A percentile compares a stretch with the other conserved stretches of the same genome.
These are phyloP conservation scores for Benincasa hispida DNA, from an alignment of 306 rosid species.

Conservation along the genomic window DNA sequence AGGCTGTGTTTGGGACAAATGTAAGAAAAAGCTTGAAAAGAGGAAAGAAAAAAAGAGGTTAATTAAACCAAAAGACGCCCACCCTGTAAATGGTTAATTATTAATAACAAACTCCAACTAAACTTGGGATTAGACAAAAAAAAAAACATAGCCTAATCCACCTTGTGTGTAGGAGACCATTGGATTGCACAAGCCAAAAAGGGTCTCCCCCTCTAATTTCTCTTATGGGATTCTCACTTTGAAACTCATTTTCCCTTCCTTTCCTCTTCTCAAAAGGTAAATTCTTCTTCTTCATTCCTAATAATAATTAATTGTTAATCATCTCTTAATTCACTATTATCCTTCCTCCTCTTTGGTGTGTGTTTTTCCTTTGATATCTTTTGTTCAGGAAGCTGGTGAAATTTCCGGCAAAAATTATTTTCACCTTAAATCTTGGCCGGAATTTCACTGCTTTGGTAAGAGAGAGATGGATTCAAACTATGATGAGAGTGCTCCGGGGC, in stretches of 20 bases:
- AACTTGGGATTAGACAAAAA: conserved; percentile 8
- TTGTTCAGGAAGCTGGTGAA: not conserved
- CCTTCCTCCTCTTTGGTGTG: no score
- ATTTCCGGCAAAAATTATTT: not conserved
- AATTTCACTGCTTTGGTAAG: conserved; percentile 5
- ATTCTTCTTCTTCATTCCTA: not conserved
- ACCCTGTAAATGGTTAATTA: conserved; percentile 23
- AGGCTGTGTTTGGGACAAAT: not conserved
- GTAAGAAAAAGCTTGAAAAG: not conserved
- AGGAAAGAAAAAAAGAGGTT: not conserved
- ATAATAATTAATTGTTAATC: no score
- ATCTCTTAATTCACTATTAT: no score
- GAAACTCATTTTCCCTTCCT: not conserved
- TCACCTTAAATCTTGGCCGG: conserved; percentile 17
- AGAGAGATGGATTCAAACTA: not conserved
- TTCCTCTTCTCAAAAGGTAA: not conserved
- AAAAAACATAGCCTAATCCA: not conserved
- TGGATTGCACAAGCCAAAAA: not conserved
- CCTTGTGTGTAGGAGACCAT: conserved; percentile 3
- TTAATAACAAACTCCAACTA: conserved; percentile 35
- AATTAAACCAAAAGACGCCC: not conserved
- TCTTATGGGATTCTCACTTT: not conserved
- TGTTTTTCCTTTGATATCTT: no score
- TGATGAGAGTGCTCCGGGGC: conserved; percentile 8
- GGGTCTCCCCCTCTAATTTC: not conserved